Base-by-base conservation (phyloP, 441 rosid genomes). In the Syzygium syzygioides region DNA sequence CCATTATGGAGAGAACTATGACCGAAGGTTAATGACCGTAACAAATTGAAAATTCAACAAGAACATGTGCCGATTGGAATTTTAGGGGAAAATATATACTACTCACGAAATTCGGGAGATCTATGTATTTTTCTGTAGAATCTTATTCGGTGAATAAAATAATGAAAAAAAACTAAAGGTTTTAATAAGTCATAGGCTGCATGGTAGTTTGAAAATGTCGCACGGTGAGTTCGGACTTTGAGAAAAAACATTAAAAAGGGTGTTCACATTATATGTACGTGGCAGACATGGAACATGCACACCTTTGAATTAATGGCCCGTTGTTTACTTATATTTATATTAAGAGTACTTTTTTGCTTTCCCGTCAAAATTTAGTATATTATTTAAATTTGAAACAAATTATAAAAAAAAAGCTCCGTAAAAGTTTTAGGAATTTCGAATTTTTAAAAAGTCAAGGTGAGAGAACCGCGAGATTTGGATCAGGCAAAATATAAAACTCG, bases 391-490 rank as follows among this genome's bases (percentile, higher is more conserved):
- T 9, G 52, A 12, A 45, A 71, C 17, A 37, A 23, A 6, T 64
- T 64, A 64, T 30, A 64, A 62, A 62, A 3, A 62, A 3, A 62
- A 64, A 64, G 37, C 37, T 30, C 7, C 20, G 11, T 15, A 30
- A 66, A 66, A 66, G 1, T 30, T 32, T 30, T 0, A 30, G 32
- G 41, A 66, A 66, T 15, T 66, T 66, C 0, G 0, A 32, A 30
- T 66, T 66, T 66, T 32, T 32, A 32, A 66, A 66, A 1, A 30
- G 6, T 2, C 37, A 30, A 64, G 30, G 0, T 30, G 3, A 14
- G 37, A 7, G 1, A 62, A 20, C 5, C 0, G 1, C 3, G 1
- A 14, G 5, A 30, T 30, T 76, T 23, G 41, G n/a, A 76, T 76
- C 9, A 7, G 23, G 52, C 80, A 23, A 37, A 12, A 14, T 23